These are phyloP conservation scores for Exserohilum rostratum DNA, from an alignment of 2,329 filamentous ascomycete genomes.

Conservation along the genomic window DNA sequence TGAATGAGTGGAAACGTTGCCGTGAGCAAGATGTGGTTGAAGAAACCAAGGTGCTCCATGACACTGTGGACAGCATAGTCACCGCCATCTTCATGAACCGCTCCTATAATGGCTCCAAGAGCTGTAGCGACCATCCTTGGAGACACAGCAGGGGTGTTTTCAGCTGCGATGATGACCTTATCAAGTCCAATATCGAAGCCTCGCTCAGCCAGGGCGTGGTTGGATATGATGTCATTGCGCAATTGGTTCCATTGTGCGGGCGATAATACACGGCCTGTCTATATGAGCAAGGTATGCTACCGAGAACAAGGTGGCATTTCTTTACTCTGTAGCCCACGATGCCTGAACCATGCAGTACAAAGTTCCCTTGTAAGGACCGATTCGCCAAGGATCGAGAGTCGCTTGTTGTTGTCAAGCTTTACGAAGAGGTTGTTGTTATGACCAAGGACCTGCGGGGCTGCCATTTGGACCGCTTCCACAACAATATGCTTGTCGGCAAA, in stretches of 20 bases:
- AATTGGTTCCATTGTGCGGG: constrained; percentile 10
- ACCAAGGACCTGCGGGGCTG: background rate
- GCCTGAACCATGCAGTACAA: constrained; percentile 16
- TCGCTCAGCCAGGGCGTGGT: constrained; percentile 1
- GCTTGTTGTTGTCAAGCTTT: constrained; percentile 13
- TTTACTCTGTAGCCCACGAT: constrained; percentile 12
- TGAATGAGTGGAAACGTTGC: background rate
- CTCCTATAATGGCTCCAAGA: constrained; percentile 46
- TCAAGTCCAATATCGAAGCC: constrained; percentile 5
- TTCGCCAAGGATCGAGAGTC: constrained; percentile 20
- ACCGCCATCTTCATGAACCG: constrained; percentile 37
- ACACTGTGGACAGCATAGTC: constrained; percentile 11
- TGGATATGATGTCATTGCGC: constrained; percentile 5
- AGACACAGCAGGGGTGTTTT: constrained; percentile 3
- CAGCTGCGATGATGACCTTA: constrained; percentile 5
- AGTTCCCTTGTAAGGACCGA: constrained; percentile 10
- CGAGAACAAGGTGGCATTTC: background rate
- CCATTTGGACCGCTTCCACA: constrained; percentile 23
- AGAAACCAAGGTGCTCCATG: constrained; percentile 12
- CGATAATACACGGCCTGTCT: background rate
- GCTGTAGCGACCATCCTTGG: constrained; percentile 34
- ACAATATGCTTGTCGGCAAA: constrained; percentile 18
- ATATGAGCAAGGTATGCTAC: background rate
- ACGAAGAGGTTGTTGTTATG: background rate
- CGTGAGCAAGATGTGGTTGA: constrained; percentile 12